Conservation (phyloP, 2,329 filamentous ascomycete species). For the Cercospora zeina region DNA sequence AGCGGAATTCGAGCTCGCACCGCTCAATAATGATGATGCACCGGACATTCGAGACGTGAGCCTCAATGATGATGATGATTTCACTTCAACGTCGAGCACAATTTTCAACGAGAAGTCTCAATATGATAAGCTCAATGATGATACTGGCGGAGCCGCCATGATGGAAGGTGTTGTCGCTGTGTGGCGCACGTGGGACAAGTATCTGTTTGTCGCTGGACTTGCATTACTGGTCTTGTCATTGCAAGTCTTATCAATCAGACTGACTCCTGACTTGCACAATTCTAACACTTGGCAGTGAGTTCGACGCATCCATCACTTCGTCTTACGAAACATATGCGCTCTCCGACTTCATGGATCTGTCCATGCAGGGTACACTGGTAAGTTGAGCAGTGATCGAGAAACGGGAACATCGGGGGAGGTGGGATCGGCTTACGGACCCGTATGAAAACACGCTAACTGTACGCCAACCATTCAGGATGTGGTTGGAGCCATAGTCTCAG, state of each 20-base stretch:
- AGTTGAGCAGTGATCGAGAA: not conserved
- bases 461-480: constrained; percentile 29
- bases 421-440: not conserved
- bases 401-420: no score
- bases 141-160: constrained; percentile 17
- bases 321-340: constrained; percentile 47
- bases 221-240: constrained; percentile 12
- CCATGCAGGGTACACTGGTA: constrained; percentile 40
- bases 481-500: constrained; percentile 44
- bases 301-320: constrained; percentile 43
- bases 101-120: not conserved
- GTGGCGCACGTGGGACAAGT: constrained; percentile 10
- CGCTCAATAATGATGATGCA: not conserved
- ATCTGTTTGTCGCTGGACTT: constrained; percentile 11
- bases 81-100: not conserved
- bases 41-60: not conserved
- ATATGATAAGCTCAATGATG: constrained; percentile 6
- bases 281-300: constrained; percentile 33
- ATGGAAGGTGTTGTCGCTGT: constrained; percentile 20
- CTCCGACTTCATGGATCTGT: constrained; percentile 44
- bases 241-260: not conserved
- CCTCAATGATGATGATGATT: constrained; percentile 7
- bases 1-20: constrained; percentile 8
- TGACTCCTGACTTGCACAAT: not conserved
- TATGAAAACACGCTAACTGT: not conserved